phyloP scores from a whole-genome alignment of 805 yeast species.

The Dipodascopsis tothii region DNA sequence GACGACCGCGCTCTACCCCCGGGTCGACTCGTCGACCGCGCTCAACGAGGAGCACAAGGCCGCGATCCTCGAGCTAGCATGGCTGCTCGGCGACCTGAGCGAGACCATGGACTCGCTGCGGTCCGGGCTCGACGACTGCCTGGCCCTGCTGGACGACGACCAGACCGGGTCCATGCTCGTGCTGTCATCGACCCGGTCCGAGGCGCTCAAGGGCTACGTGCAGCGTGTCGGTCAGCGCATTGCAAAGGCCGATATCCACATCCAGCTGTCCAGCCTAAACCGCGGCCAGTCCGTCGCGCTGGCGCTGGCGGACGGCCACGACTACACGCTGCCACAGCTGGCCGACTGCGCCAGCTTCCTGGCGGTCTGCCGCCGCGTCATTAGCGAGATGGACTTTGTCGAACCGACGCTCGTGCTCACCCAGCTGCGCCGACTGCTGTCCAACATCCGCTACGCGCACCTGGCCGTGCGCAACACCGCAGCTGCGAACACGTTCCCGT shows the following conservation, averaged over 20 bases:
- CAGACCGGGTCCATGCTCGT: constrained; percentile 20
- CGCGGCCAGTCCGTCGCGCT: constrained; percentile 12
- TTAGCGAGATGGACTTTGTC: constrained; percentile 20
- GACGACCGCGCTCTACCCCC: constrained; percentile 18
- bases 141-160: constrained; percentile 14
- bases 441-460: constrained; percentile 20
- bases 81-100: constrained; percentile 19
- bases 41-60: constrained; percentile 22
- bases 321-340: constrained; percentile 14
- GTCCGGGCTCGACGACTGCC: constrained; percentile 19
- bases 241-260: constrained; percentile 21
- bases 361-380: constrained; percentile 10
- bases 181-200: constrained; percentile 22
- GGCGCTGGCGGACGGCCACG: constrained; percentile 12
- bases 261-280: constrained; percentile 17
- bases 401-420: constrained; percentile 20
- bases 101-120: constrained; percentile 10
- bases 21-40: constrained; percentile 13
- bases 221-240: constrained; percentile 19
- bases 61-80: constrained; percentile 22
- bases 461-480: constrained; percentile 18
- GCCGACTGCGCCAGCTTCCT: constrained; percentile 18
- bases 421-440: constrained; percentile 17
- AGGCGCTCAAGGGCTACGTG: constrained; percentile 22
- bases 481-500: constrained; percentile 20